These are phyloP conservation scores for Sarocladium strictum DNA, from an alignment of 2,329 filamentous ascomycete species.

Conservation along the genomic window DNA sequence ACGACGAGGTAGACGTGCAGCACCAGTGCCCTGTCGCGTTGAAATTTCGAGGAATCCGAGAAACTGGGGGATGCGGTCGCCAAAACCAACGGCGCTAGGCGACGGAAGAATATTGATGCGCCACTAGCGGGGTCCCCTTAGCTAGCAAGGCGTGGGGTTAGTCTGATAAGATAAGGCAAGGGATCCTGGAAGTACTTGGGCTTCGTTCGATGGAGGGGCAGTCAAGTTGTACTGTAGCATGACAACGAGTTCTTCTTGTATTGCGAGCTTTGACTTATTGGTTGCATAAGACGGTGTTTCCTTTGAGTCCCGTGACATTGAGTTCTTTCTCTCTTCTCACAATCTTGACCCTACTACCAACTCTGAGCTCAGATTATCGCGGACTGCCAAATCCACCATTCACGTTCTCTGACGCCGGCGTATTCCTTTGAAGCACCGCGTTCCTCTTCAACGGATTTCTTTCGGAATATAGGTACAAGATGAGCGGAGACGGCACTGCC, in stretches of 20 bases:
- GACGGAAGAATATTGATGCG: constrained; percentile 30
- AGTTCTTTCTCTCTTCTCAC: no score
- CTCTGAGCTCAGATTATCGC: no score
- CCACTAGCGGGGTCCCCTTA: background rate
- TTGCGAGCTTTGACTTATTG: no score
- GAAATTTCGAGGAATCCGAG: constrained; percentile 31
- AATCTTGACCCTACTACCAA: no score
- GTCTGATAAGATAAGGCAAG: constrained; percentile 3
- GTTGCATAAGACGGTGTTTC: no score
- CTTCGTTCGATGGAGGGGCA: constrained; percentile 2
- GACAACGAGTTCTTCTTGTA: background rate
- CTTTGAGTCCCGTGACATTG: no score
- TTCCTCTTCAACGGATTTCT: no score
- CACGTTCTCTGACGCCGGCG: no score
- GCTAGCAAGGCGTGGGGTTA: background rate
- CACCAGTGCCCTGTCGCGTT: constrained; percentile 19
- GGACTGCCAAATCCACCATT: no score
- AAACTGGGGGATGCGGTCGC: constrained; percentile 32
- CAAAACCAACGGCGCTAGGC: constrained; percentile 37
- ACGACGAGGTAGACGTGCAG: constrained; percentile 6
- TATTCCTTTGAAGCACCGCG: no score
- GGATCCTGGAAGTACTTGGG: background rate
- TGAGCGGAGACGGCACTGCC: constrained; percentile 38
- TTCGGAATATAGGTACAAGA: constrained; percentile 16
- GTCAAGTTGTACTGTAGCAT: background rate